Base-by-base conservation (phyloP, 179 eudicot species). In the Sideroxylon spinosum region DNA sequence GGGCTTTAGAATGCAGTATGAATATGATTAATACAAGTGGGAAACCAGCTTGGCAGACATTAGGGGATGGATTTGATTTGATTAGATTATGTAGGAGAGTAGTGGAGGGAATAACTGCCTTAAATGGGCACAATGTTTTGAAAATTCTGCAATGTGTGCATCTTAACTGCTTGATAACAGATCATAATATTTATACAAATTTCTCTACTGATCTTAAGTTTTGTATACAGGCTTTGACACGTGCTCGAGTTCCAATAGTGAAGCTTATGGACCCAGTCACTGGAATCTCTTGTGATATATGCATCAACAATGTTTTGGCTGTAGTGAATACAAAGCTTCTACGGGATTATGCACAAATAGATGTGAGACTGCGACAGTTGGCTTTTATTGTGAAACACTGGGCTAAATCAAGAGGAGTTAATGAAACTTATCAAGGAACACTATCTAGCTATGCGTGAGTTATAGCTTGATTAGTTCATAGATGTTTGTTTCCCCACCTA, bases 371-470 rank as follows among this genome's bases (percentile, higher is more conserved):
- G 76, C 91, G 93, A 75, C 99, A 93, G 78, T 79, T 95, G 89
- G 98, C 93, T 48, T 95, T 91, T 82, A 90, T 95, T 86, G 95
- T 95, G 80, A 95, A 95, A 81, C 99, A 95, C 73, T 95, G 99
- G 99, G 99, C 99, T 13, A 95, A 95, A 76, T 89, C 91, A 49
- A 90, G 99, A 87, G 95, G 91, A 78, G 94, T 95, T 65, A 95
- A 95, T 85, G 97, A 88, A 85, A 95, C 99, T 70, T 95, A 95
- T 81, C 98, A 90, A 61, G 99, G 99, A 83, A 95, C 99, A 23
- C 80, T 95, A 12, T 95, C 99, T 26, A 95, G 99, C 87, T 95
- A 95, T 79, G 98, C 99, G 99, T 95, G 84, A 91, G 98, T 93
- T 57, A 29, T 69, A 14, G 78, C 50, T 66, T 49, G 49, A 12